Conservation (phyloP, 371 early-diverging fungal species). For the Mortierella polycephala region DNA sequence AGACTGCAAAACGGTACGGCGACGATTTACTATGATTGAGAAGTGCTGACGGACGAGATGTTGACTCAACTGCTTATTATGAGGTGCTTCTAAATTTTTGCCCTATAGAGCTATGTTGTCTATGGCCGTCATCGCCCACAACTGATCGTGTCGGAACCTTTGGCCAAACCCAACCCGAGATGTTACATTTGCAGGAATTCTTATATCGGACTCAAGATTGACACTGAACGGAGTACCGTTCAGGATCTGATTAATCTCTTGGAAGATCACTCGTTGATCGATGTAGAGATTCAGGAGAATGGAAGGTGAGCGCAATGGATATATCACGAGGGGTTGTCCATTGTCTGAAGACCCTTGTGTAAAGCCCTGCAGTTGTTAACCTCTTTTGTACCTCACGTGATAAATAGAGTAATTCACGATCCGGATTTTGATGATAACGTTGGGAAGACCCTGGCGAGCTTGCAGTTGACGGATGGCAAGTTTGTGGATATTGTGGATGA, state of each 20-base stretch:
- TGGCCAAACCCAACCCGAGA: slow-evolving; percentile 65
- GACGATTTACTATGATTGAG: neutral
- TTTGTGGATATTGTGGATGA: slow-evolving; percentile 67
- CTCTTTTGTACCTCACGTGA: neutral
- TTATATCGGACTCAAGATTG: slow-evolving; percentile 58
- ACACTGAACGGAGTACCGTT: slow-evolving; percentile 60
- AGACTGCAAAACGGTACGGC: slow-evolving; percentile 66
- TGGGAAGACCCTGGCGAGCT: slow-evolving; percentile 61
- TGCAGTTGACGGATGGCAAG: slow-evolving; percentile 70
- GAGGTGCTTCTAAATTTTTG: neutral
- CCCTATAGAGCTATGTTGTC: slow-evolving; percentile 64
- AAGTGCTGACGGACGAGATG: too few species aligned
- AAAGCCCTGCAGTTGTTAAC: neutral
- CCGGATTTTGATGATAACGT: slow-evolving; percentile 90
- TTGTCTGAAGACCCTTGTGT: neutral
- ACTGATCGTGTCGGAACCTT: slow-evolving; percentile 62
- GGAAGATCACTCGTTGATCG: slow-evolving; percentile 47
- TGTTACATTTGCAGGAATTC: slow-evolving; percentile 70
- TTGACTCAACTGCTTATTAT: neutral
- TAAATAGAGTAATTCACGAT: slow-evolving; percentile 84
- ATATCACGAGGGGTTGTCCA: neutral
- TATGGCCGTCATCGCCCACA: slow-evolving; percentile 62
- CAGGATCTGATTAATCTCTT: slow-evolving; percentile 63
- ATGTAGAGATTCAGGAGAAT: slow-evolving; percentile 68
- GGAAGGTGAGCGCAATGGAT: slow-evolving; percentile 59